Conservation (phyloP, 345 rosid species). For the Diplotaxis tenuifolia region DNA sequence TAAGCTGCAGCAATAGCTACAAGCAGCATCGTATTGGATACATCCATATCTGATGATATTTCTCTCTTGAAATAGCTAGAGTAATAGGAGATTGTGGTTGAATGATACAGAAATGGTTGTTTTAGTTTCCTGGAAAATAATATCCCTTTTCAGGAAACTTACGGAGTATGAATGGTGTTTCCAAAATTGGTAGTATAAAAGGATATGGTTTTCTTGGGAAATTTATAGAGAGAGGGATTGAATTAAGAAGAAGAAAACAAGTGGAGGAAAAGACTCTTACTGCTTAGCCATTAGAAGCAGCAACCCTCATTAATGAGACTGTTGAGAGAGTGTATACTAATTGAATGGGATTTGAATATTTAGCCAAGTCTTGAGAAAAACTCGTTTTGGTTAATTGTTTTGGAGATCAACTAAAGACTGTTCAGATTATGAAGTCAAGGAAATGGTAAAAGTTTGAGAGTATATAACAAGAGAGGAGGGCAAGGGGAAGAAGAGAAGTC, state of each 20-base stretch:
- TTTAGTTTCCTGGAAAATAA: background rate
- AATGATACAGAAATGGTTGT: background rate
- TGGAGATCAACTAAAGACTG: slow-evolving; percentile 14
- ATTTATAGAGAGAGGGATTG: slow-evolving; percentile 20
- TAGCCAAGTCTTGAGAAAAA: background rate
- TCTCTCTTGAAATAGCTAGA: background rate
- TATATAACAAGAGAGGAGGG: slow-evolving; percentile 12
- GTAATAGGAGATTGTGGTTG: background rate
- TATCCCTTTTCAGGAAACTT: background rate
- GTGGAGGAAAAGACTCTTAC: slow-evolving; percentile 16
- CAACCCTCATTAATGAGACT: slow-evolving; percentile 41
- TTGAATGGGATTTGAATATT: slow-evolving; percentile 28
- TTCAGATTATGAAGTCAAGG: slow-evolving; percentile 24
- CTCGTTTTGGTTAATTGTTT: slow-evolving; percentile 15
- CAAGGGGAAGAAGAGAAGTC: slow-evolving; percentile 10
- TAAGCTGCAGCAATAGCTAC: slow-evolving; percentile 64
- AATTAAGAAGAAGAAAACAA: slow-evolving; percentile 17
- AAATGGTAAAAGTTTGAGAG: slow-evolving; percentile 12
- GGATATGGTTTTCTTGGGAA: slow-evolving; percentile 8
- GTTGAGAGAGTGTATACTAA: slow-evolving; percentile 37
- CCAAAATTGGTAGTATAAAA: slow-evolving; percentile 7
- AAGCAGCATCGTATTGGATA: slow-evolving; percentile 52
- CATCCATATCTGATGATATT: slow-evolving; percentile 50
- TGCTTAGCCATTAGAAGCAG: slow-evolving; percentile 28
- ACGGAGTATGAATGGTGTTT: slow-evolving; percentile 5